Evolutionary conservation across 306 rosid species (phyloP).

Genomic region (Vicia faba): DNA sequence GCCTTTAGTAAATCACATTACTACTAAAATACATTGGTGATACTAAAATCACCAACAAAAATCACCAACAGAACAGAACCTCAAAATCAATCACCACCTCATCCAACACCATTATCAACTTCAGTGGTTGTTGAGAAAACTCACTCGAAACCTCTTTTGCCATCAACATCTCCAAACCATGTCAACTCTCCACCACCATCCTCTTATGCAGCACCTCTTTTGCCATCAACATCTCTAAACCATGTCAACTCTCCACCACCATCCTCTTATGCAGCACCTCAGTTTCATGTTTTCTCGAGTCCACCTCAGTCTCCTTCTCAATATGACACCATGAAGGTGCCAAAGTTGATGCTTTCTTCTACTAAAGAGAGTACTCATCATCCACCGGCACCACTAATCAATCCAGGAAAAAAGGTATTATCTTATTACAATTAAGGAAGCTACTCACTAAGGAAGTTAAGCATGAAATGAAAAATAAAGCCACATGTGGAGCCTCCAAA

Average conservation of each 20-base stretch:
- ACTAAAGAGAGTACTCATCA: slow-evolving; percentile 20
- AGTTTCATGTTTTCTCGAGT: slow-evolving; percentile 13
- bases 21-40: too few species aligned
- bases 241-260: slow-evolving; percentile 7
- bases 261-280: slow-evolving; percentile 15
- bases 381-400: too few species aligned
- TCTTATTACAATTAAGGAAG: too few species aligned
- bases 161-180: neutral
- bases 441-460: slow-evolving; percentile 15
- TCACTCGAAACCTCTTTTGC: slow-evolving; percentile 25
- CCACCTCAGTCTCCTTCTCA: slow-evolving; percentile 39
- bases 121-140: slow-evolving; percentile 32
- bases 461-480: slow-evolving; percentile 18
- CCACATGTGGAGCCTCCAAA: slow-evolving; percentile 57
- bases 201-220: slow-evolving; percentile 19
- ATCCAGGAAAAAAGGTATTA: too few species aligned
- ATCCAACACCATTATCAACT: slow-evolving; percentile 29
- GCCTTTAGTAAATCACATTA: too few species aligned
- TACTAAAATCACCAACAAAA: too few species aligned
- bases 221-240: slow-evolving; percentile 2
- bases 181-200: slow-evolving; percentile 13
- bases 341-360: slow-evolving; percentile 9
- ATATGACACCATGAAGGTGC: slow-evolving; percentile 26
- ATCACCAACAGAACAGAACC: slow-evolving; percentile 38
- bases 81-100: slow-evolving; percentile 39